These are phyloP conservation scores for Kazachstania psychrophila DNA, from an alignment of 805 yeast genomes.

Conservation along the genomic window DNA sequence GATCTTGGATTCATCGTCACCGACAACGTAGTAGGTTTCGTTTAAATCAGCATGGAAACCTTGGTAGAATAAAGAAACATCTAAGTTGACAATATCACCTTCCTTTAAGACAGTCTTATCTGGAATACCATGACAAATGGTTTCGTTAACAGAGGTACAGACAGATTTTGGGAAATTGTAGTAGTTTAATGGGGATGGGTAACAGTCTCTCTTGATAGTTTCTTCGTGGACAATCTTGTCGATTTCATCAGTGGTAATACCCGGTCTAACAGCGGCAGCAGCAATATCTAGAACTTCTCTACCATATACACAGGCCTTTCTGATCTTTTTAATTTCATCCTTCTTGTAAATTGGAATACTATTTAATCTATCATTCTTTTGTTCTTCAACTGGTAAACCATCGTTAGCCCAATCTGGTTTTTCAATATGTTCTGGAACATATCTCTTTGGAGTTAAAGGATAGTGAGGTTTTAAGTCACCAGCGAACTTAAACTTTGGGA, in stretches of 20 bases:
- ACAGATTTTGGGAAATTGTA: constrained; percentile 86
- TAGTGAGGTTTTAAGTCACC: constrained; percentile 72
- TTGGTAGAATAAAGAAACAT: constrained; percentile 72
- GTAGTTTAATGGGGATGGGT: constrained; percentile 93
- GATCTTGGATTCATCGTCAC: constrained; percentile 63
- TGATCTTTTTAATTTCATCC: constrained; percentile 66
- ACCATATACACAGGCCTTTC: constrained; percentile 65
- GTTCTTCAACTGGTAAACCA: constrained; percentile 76
- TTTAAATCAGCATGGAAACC: constrained; percentile 93
- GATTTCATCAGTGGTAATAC: constrained; percentile 86
- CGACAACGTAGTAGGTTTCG: constrained; percentile 95
- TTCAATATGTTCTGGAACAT: constrained; percentile 60
- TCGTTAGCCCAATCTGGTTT: constrained; percentile 75
- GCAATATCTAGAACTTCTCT: constrained; percentile 87
- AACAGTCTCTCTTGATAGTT: constrained; percentile 77
- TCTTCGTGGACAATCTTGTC: constrained; percentile 83
- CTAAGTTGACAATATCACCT: constrained; percentile 91
- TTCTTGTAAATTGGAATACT: constrained; percentile 54
- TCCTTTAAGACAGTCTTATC: constrained; percentile 79
- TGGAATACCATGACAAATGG: constrained; percentile 95
- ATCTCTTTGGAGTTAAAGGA: constrained; percentile 67
- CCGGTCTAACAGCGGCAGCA: constrained; percentile 75
- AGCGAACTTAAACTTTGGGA: constrained; percentile 64
- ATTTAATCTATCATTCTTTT: constrained; percentile 56
- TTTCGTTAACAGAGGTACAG: constrained; percentile 91